phyloP scores from a whole-genome alignment of 352 stramenopile genomes.

The Phytophthora quininea region DNA sequence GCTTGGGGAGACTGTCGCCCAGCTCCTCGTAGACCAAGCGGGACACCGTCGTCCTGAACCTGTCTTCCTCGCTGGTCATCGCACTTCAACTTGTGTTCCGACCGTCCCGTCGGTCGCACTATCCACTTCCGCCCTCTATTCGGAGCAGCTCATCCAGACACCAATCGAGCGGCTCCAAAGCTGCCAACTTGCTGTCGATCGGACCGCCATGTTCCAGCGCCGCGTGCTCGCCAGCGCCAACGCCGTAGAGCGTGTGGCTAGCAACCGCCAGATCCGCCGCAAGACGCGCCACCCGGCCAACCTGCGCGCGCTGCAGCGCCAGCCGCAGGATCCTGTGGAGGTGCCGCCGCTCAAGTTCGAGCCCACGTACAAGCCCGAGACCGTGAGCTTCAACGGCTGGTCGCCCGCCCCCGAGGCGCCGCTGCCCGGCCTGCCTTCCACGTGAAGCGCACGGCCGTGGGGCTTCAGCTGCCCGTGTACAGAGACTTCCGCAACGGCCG shows the following conservation, averaged over 20 bases:
- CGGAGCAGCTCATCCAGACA: not conserved
- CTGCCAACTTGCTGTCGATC: conserved; percentile 1
- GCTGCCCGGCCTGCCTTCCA: conserved; percentile 67
- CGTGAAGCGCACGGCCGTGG: conserved; percentile 83
- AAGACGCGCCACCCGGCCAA: conserved; percentile 79
- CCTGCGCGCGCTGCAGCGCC: conserved; percentile 69
- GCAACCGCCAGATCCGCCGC: conserved; percentile 87
- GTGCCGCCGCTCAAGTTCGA: conserved; percentile 84
- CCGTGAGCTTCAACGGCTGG: conserved; percentile 91
- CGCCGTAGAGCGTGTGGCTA: conserved; percentile 72
- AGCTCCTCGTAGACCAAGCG: not conserved
- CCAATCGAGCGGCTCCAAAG: conserved; percentile 34
- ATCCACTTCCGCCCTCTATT: conserved; percentile 9
- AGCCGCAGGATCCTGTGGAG: conserved; percentile 54
- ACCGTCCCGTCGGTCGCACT: conserved; percentile 4
- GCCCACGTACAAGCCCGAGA: conserved; percentile 79
- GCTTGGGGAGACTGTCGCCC: not conserved
- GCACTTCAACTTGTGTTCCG: too few species aligned
- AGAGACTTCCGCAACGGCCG: conserved; percentile 85
- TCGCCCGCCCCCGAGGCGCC: conserved; percentile 72
- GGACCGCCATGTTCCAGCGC: conserved; percentile 65
- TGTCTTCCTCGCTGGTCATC: too few species aligned
- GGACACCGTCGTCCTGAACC: too few species aligned
- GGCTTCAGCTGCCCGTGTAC: conserved; percentile 87
- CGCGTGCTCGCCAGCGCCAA: conserved; percentile 53